These are phyloP conservation scores for Boletellus emodensis DNA, from an alignment of 768 basidiomycete genomes.

Conservation along the genomic window DNA sequence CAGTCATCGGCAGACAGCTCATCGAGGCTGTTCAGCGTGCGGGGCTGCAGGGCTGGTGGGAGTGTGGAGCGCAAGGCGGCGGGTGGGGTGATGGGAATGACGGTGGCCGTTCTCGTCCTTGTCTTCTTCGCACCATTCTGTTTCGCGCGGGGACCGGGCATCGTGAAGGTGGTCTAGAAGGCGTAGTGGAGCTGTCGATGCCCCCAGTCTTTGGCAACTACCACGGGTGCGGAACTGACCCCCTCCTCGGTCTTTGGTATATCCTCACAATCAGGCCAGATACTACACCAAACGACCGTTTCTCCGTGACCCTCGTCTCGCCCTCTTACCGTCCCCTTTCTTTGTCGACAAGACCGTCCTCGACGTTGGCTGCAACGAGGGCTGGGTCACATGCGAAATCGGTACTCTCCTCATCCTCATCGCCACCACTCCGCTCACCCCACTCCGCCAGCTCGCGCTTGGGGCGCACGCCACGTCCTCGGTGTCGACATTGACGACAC, in stretches of 20 bases:
- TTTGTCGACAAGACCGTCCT: slow-evolving; percentile 60
- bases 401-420: slow-evolving; percentile 40
- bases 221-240: slow-evolving; percentile 49
- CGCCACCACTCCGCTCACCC: background rate
- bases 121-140: slow-evolving; percentile 14
- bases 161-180: background rate
- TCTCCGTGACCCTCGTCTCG: slow-evolving; percentile 59
- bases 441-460: slow-evolving; percentile 51
- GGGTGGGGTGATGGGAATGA: background rate
- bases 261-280: slow-evolving; percentile 29
- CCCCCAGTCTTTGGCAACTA: slow-evolving; percentile 61
- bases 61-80: background rate
- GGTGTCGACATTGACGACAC: slow-evolving; percentile 85
- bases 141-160: slow-evolving; percentile 30
- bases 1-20: slow-evolving; percentile 41
- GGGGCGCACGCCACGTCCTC: slow-evolving; percentile 60
- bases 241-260: background rate
- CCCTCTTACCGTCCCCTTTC: slow-evolving; percentile 50
- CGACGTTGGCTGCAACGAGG: slow-evolving; percentile 87
- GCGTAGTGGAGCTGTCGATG: slow-evolving; percentile 4
- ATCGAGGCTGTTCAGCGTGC: slow-evolving; percentile 14
- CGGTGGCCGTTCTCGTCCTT: slow-evolving; percentile 11
- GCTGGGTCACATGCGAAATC: slow-evolving; percentile 82
- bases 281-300: slow-evolving; percentile 76
- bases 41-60: slow-evolving; percentile 17